These are phyloP conservation scores for Metschnikowia continentalis DNA, from an alignment of 805 yeast genomes.

Conservation along the genomic window DNA sequence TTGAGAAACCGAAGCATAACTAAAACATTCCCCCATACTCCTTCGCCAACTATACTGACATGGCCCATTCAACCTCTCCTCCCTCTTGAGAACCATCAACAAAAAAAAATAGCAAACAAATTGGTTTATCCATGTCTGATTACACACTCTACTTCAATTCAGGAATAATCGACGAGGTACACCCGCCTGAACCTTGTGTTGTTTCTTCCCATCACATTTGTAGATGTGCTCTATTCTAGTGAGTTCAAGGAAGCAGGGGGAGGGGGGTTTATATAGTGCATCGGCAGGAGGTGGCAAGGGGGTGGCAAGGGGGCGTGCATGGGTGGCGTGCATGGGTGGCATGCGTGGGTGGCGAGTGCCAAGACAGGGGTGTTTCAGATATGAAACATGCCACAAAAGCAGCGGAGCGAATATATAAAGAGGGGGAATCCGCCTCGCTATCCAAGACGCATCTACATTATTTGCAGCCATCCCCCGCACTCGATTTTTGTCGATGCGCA, in stretches of 20 bases:
- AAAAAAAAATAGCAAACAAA: too few species aligned
- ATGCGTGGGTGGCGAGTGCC: neutral
- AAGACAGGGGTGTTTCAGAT: neutral
- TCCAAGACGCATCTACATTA: too few species aligned
- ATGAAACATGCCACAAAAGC: neutral
- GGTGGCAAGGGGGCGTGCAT: neutral
- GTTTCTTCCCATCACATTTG: conserved; percentile 53
- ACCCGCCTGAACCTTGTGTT: conserved; percentile 42
- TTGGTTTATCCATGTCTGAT: too few species aligned
- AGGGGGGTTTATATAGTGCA: neutral
- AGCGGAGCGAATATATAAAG: neutral
- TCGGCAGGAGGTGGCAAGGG: neutral
- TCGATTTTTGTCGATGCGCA: neutral
- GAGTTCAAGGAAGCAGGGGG: neutral
- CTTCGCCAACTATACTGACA: too few species aligned
- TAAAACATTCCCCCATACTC: too few species aligned
- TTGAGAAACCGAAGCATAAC: too few species aligned
- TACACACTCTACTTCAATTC: too few species aligned
- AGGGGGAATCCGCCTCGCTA: neutral
- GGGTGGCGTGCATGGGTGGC: neutral
- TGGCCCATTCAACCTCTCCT: too few species aligned
- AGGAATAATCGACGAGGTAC: too few species aligned
- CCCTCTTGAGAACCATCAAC: too few species aligned
- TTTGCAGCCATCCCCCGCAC: conserved; percentile 3
- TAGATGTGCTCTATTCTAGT: conserved; percentile 63